Base-by-base conservation (phyloP, 148 eudicot genomes). In the Cornus controversa region DNA sequence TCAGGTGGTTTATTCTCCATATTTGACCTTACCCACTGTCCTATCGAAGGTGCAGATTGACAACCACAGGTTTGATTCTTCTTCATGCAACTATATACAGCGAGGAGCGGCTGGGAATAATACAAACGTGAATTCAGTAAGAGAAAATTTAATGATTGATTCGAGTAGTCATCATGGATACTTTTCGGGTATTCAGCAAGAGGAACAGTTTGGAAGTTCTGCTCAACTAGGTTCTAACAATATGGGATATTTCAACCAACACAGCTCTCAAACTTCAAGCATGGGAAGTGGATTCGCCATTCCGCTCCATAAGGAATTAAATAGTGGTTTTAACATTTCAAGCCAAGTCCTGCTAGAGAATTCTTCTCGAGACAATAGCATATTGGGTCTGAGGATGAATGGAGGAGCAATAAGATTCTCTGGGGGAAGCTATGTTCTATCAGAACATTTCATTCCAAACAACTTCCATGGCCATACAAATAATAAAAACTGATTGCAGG, bases 291-390 rank as follows among this genome's bases (percentile, higher is more conserved):
- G 70, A 75, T 82, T 82, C 73, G 71, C 78, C 5, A 73, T 77
- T 67, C 75, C 82, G 10, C 74, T 90, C 70, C 82, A 80, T 68
- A 84, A 79, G 53, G 85, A 82, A 0, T 67, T 78, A 23, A 69
- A 80, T 65, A 79, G 77, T 54, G 84, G 86, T 67, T 77, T 79
- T 22, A 82, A 86, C 75, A 70, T 78, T 45, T 26, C 80, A 1
- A 76, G 74, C 62, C 86, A 85, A 67, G 54, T 74, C 47, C 65
- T 79, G 70, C 28, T 76, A 63, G 90, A 81, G 27, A 84, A 86
- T 75, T 78, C 74, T 10, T 75, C 78, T 31, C 78, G 75, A 47
- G 85, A 71, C 14, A 82, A 77, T 7, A 74, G 79, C 40, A 66
- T 84, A 23, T 72, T 81, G 45, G 83, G 86, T 40, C 62, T 67